A percentile compares a stretch with the other conserved stretches of the same genome.
Conservation (phyloP, 2,329 filamentous ascomycete species). For the Cercospora sp. region DNA sequence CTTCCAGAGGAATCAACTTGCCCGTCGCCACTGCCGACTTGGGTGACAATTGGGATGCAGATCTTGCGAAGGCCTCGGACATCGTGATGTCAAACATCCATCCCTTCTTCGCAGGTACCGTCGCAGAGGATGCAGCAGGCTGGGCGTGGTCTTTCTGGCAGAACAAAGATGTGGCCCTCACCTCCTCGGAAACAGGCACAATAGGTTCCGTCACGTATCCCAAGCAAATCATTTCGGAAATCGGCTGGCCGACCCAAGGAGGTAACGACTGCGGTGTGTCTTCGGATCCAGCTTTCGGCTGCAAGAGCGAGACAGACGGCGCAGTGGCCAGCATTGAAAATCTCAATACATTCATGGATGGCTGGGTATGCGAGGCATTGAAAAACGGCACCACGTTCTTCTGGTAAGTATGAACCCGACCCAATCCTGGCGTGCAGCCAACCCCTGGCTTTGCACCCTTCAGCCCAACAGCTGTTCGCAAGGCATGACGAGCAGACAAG, state of each 20-base stretch:
- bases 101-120: constrained; percentile 86
- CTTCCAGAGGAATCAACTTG: constrained; percentile 63
- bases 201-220: constrained; percentile 36
- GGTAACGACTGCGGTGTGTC: constrained; percentile 72
- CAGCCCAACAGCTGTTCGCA: constrained; percentile 10
- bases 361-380: constrained; percentile 80
- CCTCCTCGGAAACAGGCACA: constrained; percentile 46
- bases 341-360: constrained; percentile 81
- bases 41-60: constrained; percentile 78
- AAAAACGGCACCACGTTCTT: constrained; percentile 88
- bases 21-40: constrained; percentile 86
- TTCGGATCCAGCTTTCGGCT: constrained; percentile 41
- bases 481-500: neutral
- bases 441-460: neutral
- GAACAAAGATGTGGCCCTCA: constrained; percentile 64
- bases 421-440: neutral
- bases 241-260: constrained; percentile 84
- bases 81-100: constrained; percentile 96
- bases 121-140: constrained; percentile 63
- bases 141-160: constrained; percentile 89
- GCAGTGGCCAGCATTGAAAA: constrained; percentile 76
- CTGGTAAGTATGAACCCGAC: constrained; percentile 60
- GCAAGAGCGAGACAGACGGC: constrained; percentile 57
- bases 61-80: constrained; percentile 71
- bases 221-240: constrained; percentile 71